phyloP scores from a whole-genome alignment of 139 green algal species.

The Chlorella sorokiniana region DNA sequence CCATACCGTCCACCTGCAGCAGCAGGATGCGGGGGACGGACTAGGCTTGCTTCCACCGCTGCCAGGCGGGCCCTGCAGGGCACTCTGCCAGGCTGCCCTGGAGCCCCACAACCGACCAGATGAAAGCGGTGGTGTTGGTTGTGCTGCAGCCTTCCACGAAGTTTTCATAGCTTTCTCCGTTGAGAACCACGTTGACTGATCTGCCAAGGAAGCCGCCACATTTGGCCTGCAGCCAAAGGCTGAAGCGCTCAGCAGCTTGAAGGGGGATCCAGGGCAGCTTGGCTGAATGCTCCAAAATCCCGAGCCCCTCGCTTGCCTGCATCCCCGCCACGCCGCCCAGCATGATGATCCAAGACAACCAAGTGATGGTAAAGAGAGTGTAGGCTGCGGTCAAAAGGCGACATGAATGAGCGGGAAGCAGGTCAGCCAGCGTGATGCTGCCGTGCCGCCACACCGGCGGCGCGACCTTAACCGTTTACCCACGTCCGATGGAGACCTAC shows the following conservation, averaged over 20 bases:
- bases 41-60: background rate
- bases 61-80: no score
- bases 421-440: background rate
- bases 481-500: background rate
- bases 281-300: background rate
- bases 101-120: slow-evolving; percentile 13
- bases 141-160: slow-evolving; percentile 13
- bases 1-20: slow-evolving; percentile 7
- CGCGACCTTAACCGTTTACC: background rate
- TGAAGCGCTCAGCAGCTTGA: background rate
- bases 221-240: background rate
- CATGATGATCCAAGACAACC: background rate
- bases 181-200: background rate
- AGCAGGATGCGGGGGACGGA: background rate
- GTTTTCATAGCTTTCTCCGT: background rate
- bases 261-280: background rate
- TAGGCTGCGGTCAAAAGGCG: background rate
- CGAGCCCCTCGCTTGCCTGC: background rate
- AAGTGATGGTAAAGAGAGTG: background rate
- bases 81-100: background rate
- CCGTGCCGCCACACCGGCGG: background rate
- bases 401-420: background rate
- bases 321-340: slow-evolving; percentile 17
- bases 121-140: slow-evolving; percentile 5
- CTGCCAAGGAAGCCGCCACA: slow-evolving; percentile 21